phyloP scores from a whole-genome alignment of 2,329 filamentous ascomycete species.

The Ascochyta clinopodiicola region DNA sequence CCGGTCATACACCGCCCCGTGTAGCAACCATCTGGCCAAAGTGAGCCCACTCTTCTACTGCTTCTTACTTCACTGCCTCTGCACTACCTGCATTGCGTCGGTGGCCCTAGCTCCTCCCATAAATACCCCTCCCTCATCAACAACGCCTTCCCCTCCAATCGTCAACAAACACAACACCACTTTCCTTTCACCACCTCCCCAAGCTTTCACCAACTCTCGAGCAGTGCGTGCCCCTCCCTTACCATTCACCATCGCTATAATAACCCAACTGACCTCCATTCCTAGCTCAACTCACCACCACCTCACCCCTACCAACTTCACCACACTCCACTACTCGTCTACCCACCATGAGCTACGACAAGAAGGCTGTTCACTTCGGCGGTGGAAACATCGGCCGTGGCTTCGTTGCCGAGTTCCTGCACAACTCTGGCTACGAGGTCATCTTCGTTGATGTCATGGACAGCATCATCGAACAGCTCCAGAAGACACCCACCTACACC shows the following conservation, averaged over 20 bases:
- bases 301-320: constrained; percentile 2
- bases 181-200: constrained; percentile 15
- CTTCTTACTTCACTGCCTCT: constrained; percentile 13
- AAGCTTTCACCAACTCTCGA: constrained; percentile 10
- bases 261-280: constrained; percentile 4
- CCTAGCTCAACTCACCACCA: constrained; percentile 8
- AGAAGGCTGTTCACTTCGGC: constrained; percentile 61
- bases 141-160: constrained; percentile 12
- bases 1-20: constrained; percentile 33
- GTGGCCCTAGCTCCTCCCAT: constrained; percentile 28
- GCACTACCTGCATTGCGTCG: constrained; percentile 18
- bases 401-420: constrained; percentile 70
- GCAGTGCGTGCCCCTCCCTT: neutral
- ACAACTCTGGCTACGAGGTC: constrained; percentile 94
- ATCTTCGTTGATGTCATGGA: constrained; percentile 96
- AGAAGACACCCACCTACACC: constrained; percentile 77
- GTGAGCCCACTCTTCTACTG: constrained; percentile 22
- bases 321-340: constrained; percentile 8
- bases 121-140: constrained; percentile 23
- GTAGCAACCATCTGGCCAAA: constrained; percentile 28
- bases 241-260: neutral
- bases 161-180: constrained; percentile 36
- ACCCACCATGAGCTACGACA: constrained; percentile 47
- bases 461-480: constrained; percentile 78
- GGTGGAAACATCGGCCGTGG: constrained; percentile 62